Evolutionary conservation across 106 monocot species (phyloP), one percentile per base, ranked within the genome.

Genomic region (Posidonia australis): DNA sequence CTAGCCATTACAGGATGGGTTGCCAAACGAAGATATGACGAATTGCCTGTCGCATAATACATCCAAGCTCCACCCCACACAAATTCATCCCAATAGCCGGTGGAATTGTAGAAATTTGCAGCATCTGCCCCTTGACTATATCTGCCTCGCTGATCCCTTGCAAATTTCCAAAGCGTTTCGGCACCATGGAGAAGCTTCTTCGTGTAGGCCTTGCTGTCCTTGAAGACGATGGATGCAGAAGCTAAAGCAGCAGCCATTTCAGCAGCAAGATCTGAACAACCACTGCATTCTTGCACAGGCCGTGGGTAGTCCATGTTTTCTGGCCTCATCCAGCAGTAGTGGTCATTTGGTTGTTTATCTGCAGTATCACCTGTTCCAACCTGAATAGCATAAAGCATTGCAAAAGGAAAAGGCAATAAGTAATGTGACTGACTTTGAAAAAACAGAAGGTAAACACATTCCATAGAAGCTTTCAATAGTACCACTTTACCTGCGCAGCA

Each of bases 101-200:
- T 61, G 36, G 75, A 75, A 41, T 75, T 75, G 66, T 75, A 75
- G 75, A 75, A 75, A 17, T 20, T 31, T 0, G 44, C 67, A 0
- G 75, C 75, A n/a, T 75, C 75, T 58, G 71, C 52, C 0, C 62
- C 60, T 0, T 22, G 12, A 19, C 75, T 75, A 43, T 75, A 75
- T 13, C 49, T 67, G 7, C 61, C 75, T 36, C 67, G 56, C 62
- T 62, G 49, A 12, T 68, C 48, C 72, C 92, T 84, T 1, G 80
- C 74, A 24, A 87, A 92, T 62, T 77, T 80, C 72, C 77, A 92
- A 19, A 87, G 61, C 0, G 87, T 84, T 13, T 82, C 66, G 0
- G 92, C 92, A 1, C 92, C 92, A 47, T 80, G 92, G n/a, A 87
- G 87, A 18, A 92, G 84, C 77, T 92, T 92, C 79, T 84, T 81